These are phyloP conservation scores for Bromus sterilis DNA, from an alignment of 176 grass and related monocot species.

Conservation along the genomic window DNA sequence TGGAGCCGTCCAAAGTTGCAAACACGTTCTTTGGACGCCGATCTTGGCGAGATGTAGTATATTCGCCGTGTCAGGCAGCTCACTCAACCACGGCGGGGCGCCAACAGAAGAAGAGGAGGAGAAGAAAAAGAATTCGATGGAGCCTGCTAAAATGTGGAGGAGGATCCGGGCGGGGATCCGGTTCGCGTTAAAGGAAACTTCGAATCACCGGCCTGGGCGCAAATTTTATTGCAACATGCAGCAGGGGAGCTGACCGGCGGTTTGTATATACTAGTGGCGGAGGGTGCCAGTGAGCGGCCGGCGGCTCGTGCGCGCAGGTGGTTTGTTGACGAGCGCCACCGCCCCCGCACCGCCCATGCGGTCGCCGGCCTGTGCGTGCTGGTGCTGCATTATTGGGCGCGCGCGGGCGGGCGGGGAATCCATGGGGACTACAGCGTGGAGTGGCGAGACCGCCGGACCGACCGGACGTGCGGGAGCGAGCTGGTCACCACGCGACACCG, in stretches of 20 bases:
- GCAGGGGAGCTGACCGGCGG: not conserved
- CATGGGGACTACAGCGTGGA: constrained; percentile 11
- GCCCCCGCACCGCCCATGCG: not conserved
- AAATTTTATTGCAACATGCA: not conserved
- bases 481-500: not conserved
- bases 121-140: not conserved
- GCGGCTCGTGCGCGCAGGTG: constrained; percentile 7
- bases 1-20: too few species aligned
- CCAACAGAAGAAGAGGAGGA: not conserved
- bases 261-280: not conserved
- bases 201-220: constrained; percentile 1
- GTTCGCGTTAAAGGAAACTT: constrained; percentile 33
- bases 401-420: too few species aligned
- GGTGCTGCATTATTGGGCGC: not conserved
- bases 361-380: not conserved
- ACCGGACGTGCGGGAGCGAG: not conserved
- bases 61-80: too few species aligned
- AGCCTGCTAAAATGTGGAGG: not conserved
- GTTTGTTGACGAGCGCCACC: constrained; percentile 11
- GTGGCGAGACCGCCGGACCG: not conserved
- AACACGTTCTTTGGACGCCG: too few species aligned
- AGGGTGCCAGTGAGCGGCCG: not conserved
- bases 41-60: too few species aligned
- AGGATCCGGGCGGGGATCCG: constrained; percentile 11
- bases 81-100: too few species aligned